Percentiles rank a stretch among this genome's conserved stretches.
Conservation (phyloP, 768 basidiomycete genomes). For the Tylopilus rubrobrunneus region DNA sequence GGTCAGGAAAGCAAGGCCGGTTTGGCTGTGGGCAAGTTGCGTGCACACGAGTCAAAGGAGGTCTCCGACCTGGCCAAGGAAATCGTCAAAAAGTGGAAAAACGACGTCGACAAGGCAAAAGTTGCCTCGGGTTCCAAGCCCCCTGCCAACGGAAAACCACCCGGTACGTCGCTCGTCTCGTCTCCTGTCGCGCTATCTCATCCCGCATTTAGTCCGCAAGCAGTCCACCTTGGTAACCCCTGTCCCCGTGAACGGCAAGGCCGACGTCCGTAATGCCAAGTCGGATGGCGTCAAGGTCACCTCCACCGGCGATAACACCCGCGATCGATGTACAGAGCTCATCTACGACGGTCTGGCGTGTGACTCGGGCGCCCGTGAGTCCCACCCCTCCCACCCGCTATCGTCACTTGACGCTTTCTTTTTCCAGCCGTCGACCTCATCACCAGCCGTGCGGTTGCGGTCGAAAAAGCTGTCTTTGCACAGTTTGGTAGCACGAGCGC, state of each 20-base stretch:
- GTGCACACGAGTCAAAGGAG: slow-evolving; percentile 65
- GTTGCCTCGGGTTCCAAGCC: slow-evolving; percentile 23
- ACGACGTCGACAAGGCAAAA: slow-evolving; percentile 73
- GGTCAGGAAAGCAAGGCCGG: slow-evolving; percentile 87
- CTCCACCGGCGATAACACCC: slow-evolving; percentile 62
- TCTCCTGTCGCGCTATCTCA: not conserved
- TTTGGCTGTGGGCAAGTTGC: slow-evolving; percentile 87
- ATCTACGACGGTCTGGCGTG: slow-evolving; percentile 87
- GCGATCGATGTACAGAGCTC: slow-evolving; percentile 86
- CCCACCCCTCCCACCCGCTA: not conserved
- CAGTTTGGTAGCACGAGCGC: slow-evolving; percentile 42
- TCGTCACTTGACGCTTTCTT: slow-evolving; percentile 5
- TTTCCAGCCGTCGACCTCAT: slow-evolving; percentile 65
- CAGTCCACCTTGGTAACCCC: slow-evolving; percentile 39
- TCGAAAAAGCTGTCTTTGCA: slow-evolving; percentile 64
- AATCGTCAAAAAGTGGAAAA: slow-evolving; percentile 90
- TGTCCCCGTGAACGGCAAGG: slow-evolving; percentile 29
- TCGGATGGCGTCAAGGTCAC: slow-evolving; percentile 61
- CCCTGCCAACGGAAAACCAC: slow-evolving; percentile 22
- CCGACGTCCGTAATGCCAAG: slow-evolving; percentile 53
- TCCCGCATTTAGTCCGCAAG: slow-evolving; percentile 26
- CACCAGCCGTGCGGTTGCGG: slow-evolving; percentile 55
- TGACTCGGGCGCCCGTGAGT: slow-evolving; percentile 87
- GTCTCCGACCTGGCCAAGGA: slow-evolving; percentile 85
- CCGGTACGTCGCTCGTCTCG: slow-evolving; percentile 32